Evolutionary conservation across 352 stramenopile genomes (phyloP), one percentile per base, ranked within the genome.

Genomic region (Phytophthora pseudosyringae): DNA sequence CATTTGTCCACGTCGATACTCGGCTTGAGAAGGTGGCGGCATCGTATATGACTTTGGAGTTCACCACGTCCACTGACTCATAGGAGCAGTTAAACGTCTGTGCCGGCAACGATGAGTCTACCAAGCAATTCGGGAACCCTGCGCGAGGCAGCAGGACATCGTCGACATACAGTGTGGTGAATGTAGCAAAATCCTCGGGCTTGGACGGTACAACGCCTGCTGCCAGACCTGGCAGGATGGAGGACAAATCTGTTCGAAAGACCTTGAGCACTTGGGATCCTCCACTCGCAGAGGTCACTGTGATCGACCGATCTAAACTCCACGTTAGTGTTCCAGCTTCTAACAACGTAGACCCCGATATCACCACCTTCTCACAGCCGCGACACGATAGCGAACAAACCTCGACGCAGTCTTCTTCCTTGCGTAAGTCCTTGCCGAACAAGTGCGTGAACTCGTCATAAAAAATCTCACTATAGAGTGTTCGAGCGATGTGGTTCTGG

Each of bases 381-480:
- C 78, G 82, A 39, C 82, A 93, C 18, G 78, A 80, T 3, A 81
- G 57, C 6, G 80, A 64, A 28, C 85, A 93, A 16, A 67, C 56
- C 46, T 91, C 85, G 16, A 91, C 74, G 47, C 85, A 93, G 52
- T 89, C 85, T 52, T 93, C 85, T 25, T 91, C 79, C n/a, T 78
- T 77, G 4, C 48, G 52, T 48, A 93, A 63, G 38, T 91, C 69
- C 48, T 91, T 89, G 54, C 85, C 83, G 49, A 93, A 91, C 10
- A 93, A 57, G 57, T 90, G 81, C 32, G 64, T 70, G 40, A 91
- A 93, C 52, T 80, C 36, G 11, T 41, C 29, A 46, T 81, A 81
- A 12, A 91, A 72, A 15, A 56, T 45, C n/a, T 70, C 45, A 4
- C 71, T 64, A 60, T 89, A 89, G 11, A 67, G 59, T 25, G 75